These are phyloP conservation scores for Hippophae rhamnoides DNA, from an alignment of 306 rosid species.

Conservation along the genomic window DNA sequence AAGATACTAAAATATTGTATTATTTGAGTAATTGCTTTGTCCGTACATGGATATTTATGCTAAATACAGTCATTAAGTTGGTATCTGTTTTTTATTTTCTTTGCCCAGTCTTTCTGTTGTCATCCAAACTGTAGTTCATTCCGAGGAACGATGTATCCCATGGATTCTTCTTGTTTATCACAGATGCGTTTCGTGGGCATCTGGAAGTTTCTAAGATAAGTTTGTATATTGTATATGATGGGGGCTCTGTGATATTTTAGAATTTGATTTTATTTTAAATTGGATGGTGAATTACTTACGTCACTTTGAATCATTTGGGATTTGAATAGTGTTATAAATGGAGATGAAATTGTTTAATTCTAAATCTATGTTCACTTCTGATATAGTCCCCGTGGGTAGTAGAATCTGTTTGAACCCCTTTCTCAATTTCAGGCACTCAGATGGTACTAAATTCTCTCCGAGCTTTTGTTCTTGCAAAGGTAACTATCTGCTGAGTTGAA, in stretches of 20 bases:
- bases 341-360: constrained; percentile 47
- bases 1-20: constrained; percentile 6
- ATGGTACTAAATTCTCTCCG: constrained; percentile 30
- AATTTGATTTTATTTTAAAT: constrained; percentile 5
- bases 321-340: constrained; percentile 30
- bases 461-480: constrained; percentile 48
- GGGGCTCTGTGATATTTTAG: constrained; percentile 3
- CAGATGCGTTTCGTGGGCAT: constrained; percentile 23
- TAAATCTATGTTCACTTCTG: constrained; percentile 35
- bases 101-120: constrained; percentile 12
- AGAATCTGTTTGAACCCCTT: constrained; percentile 25
- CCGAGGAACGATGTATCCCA: constrained; percentile 37
- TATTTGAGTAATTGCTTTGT: constrained; percentile 10
- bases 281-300: constrained; percentile 14
- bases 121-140: constrained; percentile 17
- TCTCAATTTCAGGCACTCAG: constrained; percentile 24
- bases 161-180: constrained; percentile 19
- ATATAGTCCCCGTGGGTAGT: constrained; percentile 26
- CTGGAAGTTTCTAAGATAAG: constrained; percentile 14
- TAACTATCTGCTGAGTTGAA: constrained; percentile 8
- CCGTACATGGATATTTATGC: constrained; percentile 17
- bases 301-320: constrained; percentile 18
- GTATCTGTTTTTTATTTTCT: constrained; percentile 3
- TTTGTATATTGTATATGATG: background rate
- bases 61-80: constrained; percentile 3